Evolutionary conservation across 352 stramenopile species (phyloP), one percentile per base, ranked within the genome.

Genomic region (Lagenidium sp.): DNA sequence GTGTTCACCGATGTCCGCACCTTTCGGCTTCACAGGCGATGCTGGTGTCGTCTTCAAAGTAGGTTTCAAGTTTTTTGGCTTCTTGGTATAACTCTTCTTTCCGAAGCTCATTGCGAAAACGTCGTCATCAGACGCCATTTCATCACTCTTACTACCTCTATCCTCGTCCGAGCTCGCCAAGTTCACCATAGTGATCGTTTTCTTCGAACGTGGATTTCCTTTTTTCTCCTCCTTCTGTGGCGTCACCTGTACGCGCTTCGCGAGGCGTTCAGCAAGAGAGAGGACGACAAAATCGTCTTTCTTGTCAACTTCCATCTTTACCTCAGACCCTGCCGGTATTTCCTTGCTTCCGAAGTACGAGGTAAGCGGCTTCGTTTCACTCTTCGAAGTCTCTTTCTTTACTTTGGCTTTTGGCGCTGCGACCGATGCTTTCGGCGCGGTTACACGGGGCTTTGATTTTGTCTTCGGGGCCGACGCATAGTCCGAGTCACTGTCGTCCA

Each of bases 201-300:
- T 26, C 39, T 6, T 36, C 28, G 16, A 39, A 52, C 18, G 18
- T 20, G 16, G 20, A 34, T 29, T 55, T 49, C 6, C 64, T 77
- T 12, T 66, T 53, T 48, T 63, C 6, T 36, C 22, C 16, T 60
- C 42, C 40, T 76, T 79, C 24, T 68, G 72, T 48, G 68, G 63
- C 1, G 58, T 78, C 22, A 58, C 61, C 32, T 82, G 61, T 0
- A 67, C 56, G 44, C 65, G 66, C 26, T 69, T 52, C 41, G 80
- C 70, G 41, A 91, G 58, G 7, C 79, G 60, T 40, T 94, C 69
- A 1, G 76, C 73, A 13, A 92, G 46, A 2, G 79, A 90, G 16
- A 91, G 57, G 10, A 87, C 70, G 25, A 89, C 77, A 0, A 86
- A 37, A 21, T 91, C 78, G 19, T 78, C 68, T 23, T 80, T 71